Evolutionary conservation across 148 eudicot species (phyloP).

Genomic region (Amaranthus cruentus): DNA sequence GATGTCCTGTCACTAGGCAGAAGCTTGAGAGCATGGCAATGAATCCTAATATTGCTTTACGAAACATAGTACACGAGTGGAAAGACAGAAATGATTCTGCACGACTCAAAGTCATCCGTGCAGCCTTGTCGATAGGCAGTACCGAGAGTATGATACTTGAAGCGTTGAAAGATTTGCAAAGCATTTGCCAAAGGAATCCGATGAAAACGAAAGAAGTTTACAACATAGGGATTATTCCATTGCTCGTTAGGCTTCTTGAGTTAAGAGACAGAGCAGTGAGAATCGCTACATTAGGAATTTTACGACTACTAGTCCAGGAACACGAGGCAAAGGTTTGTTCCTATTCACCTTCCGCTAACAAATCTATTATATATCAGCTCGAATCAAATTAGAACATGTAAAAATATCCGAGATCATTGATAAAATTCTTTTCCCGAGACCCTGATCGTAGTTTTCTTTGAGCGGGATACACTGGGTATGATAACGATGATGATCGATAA

Average conservation of each 20-base stretch:
- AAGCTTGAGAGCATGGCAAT: constrained; percentile 38
- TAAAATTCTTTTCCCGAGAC: background rate
- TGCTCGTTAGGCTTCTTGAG: constrained; percentile 57
- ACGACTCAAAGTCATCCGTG: constrained; percentile 48
- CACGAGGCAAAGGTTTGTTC: constrained; percentile 54
- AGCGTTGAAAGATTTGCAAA: constrained; percentile 53
- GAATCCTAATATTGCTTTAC: constrained; percentile 55
- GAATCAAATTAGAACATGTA: background rate
- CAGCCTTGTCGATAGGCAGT: constrained; percentile 53
- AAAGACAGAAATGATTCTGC: constrained; percentile 66
- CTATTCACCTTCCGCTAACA: background rate
- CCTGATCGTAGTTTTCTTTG: background rate
- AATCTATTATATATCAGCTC: background rate
- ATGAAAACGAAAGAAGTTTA: constrained; percentile 37
- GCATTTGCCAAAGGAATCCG: constrained; percentile 39
- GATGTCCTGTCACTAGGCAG: constrained; percentile 54
- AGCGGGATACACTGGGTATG: no score
- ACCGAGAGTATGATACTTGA: constrained; percentile 51
- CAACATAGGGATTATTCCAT: constrained; percentile 50
- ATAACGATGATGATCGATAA: background rate
- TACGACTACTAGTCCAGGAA: constrained; percentile 45
- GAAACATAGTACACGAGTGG: constrained; percentile 66
- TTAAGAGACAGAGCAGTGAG: constrained; percentile 50
- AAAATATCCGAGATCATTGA: background rate
- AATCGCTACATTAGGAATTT: constrained; percentile 43